Conservation (phyloP, 495 filamentous ascomycete genomes). For the Neurospora sp. region DNA sequence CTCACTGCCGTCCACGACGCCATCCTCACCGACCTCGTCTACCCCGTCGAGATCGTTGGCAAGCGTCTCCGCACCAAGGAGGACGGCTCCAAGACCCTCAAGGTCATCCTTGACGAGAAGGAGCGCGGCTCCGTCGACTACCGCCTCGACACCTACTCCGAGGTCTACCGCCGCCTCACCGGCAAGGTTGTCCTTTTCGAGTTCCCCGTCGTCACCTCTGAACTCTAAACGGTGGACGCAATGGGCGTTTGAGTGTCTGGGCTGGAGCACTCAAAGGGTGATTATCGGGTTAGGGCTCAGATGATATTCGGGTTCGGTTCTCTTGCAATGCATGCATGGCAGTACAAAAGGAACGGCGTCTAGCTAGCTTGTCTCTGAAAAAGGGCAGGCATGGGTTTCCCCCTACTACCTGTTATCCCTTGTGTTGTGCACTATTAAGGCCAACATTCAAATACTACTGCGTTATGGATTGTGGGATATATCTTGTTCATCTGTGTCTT, state of each 20-base stretch:
- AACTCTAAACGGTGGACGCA: constrained; percentile 54
- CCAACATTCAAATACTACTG: background rate
- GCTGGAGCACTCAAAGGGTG: constrained; percentile 8
- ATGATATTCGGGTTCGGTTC: constrained; percentile 21
- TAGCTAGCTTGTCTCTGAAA: constrained; percentile 25
- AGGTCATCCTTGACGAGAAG: constrained; percentile 99
- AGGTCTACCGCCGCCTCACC: constrained; percentile 94
- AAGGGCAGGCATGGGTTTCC: constrained; percentile 6
- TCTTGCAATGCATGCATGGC: constrained; percentile 19
- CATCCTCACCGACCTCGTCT: constrained; percentile 92
- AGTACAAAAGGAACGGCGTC: constrained; percentile 28
- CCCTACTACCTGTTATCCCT: background rate
- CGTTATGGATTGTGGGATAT: background rate
- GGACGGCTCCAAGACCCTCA: constrained; percentile 93
- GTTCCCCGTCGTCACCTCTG: constrained; percentile 74
- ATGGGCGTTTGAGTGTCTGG: constrained; percentile 14
- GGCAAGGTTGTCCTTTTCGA: constrained; percentile 92
- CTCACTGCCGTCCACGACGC: constrained; percentile 96
- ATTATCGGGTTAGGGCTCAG: constrained; percentile 18
- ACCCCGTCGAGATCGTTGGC: constrained; percentile 98
- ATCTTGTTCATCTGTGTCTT: background rate
- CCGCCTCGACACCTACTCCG: constrained; percentile 95
- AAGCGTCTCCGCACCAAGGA: constrained; percentile 95
- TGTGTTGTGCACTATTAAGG: background rate
- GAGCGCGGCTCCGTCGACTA: constrained; percentile 98